Evolutionary conservation across 768 basidiomycete genomes (phyloP).

Genomic region (Lentinula detonsa): DNA sequence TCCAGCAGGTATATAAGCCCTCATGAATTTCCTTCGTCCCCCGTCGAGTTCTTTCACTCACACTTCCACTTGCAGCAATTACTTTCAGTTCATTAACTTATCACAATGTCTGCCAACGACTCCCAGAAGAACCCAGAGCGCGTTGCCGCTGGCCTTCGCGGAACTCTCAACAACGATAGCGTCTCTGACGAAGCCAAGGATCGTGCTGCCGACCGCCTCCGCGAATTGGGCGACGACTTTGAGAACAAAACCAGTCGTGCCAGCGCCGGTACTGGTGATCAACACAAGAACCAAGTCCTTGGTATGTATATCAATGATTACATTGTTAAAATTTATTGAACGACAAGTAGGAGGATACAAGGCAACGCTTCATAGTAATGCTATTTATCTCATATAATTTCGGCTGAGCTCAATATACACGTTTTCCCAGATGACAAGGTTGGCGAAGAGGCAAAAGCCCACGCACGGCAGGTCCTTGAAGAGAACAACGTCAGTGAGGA

Average conservation of each 20-base stretch:
- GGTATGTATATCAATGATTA: background rate
- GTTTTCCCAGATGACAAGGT: background rate
- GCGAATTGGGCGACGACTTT: constrained; percentile 14
- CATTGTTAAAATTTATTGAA: too few relatives aligned
- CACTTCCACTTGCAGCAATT: background rate
- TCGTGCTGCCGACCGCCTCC: constrained; percentile 37
- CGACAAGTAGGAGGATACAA: background rate
- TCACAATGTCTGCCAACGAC: background rate
- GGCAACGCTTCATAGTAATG: background rate
- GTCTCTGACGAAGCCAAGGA: constrained; percentile 48
- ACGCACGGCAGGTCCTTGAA: background rate
- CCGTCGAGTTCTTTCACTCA: background rate
- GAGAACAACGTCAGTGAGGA: background rate
- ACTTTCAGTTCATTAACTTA: background rate
- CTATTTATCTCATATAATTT: background rate
- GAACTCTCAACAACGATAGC: constrained; percentile 48
- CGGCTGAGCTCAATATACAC: background rate
- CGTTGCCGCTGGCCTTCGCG: constrained; percentile 51
- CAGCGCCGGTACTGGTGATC: background rate
- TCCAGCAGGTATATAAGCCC: background rate
- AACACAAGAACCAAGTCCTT: background rate
- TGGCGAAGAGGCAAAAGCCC: background rate
- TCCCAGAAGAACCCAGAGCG: constrained; percentile 30
- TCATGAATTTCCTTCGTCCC: background rate
- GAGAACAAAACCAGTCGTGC: background rate